Evolutionary conservation across 2,329 filamentous ascomycete species (phyloP), one percentile per base, ranked within the genome.

Genomic region (Colletotrichum destructivum): DNA sequence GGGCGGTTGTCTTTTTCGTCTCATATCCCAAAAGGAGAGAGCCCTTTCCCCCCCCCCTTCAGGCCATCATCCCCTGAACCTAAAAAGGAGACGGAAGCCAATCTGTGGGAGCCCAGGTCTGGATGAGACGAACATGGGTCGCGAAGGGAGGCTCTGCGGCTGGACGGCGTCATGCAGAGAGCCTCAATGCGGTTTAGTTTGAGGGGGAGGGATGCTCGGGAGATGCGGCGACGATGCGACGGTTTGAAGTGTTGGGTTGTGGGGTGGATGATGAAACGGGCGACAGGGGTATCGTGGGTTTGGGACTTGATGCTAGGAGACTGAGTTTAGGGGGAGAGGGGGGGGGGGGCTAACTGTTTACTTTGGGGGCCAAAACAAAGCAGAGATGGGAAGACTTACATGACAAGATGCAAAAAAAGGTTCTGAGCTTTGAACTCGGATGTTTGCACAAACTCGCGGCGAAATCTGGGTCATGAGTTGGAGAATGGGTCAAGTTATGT

Each of bases 81-180:
- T 47, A 5, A 62, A 60, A 62, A 42, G 60, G n/a, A n/a, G 51
- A 40, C n/a, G n/a, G 40, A 51, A 15, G 3, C 61, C 18, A 54
- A 54, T 35, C 31, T 35, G 8, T 35, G 44, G 49, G 55, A 35
- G 49, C 40, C 26, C 31, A 51, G n/a, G 26, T 16, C 31, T 21
- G 66, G 16, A 72, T 72, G 69, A 72, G 65, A 72, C 69, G 65
- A 72, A 72, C 65, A 69, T 59, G 69, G 65, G 69, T 44, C 23
- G 31, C 31, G 31, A 35, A n/a, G 35, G 47, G 59, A 40, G 46
- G 46, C 57, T 59, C 51, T 52, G 49, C 61, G 11, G 38, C 21
- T 31, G 31, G 15, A 42, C 8, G 15, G 12, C 11, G 13, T 40
- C 18, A 62, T 26, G 47, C 15, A 62, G n/a, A 42, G n/a, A 21